Evolutionary conservation across 768 basidiomycete genomes (phyloP).

Genomic region (Boletales sp.): DNA sequence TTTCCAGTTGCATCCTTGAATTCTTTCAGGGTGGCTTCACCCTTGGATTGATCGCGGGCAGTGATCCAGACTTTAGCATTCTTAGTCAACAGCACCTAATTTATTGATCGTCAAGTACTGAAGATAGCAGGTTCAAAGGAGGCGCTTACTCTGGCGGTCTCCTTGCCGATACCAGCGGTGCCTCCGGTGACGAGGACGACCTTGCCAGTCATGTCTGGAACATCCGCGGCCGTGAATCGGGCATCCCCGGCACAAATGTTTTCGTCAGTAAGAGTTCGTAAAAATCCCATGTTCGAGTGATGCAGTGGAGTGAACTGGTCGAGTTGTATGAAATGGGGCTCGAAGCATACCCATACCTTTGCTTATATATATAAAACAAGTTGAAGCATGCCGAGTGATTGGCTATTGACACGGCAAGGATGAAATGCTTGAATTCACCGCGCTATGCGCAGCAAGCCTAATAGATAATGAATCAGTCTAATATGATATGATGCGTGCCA

Average conservation of each 20-base stretch:
- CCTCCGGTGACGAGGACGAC: conserved; percentile 43
- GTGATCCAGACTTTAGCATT: conserved; percentile 30
- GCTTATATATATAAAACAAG: too few relatives aligned
- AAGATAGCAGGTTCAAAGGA: background rate
- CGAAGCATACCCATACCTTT: too few relatives aligned
- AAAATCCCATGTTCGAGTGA: conserved; percentile 2
- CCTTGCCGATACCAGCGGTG: conserved; percentile 49
- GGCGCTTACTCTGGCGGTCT: conserved; percentile 33
- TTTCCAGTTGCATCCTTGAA: conserved; percentile 23
- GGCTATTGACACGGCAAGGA: too few relatives aligned
- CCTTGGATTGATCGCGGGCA: conserved; percentile 17
- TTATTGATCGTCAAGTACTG: background rate
- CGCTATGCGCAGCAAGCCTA: too few relatives aligned
- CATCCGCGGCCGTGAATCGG: conserved; percentile 23
- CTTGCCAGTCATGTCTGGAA: conserved; percentile 37
- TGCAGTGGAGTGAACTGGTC: too few relatives aligned
- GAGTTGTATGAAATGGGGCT: too few relatives aligned
- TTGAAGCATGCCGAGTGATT: too few relatives aligned
- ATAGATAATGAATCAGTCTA: too few relatives aligned
- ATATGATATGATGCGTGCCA: too few relatives aligned
- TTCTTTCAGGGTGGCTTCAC: conserved; percentile 15
- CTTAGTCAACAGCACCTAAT: conserved; percentile 22
- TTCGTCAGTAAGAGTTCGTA: conserved; percentile 1
- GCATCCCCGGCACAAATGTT: conserved; percentile 19
- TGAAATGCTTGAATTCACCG: too few relatives aligned